Evolutionary conservation across 1,139 yeast species (phyloP).

Genomic region (Blastobotrys arbuscula): DNA sequence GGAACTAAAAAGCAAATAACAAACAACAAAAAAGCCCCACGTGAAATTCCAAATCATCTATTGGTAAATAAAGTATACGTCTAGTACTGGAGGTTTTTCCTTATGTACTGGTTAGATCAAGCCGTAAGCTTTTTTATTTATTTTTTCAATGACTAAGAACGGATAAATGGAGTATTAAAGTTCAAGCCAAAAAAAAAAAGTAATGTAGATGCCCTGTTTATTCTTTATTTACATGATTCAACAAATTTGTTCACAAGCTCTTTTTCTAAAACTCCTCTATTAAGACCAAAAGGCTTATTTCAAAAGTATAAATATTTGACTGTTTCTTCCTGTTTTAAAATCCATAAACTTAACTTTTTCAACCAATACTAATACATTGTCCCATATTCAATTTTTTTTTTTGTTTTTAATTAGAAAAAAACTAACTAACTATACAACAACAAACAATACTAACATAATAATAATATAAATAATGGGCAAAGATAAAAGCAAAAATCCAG

Average conservation of each 20-base stretch:
- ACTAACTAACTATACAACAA: neutral
- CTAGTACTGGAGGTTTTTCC: too few species aligned
- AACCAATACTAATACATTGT: too few species aligned
- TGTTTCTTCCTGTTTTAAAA: neutral
- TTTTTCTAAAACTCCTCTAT: neutral
- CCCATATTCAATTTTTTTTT: neutral
- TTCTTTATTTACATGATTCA: neutral
- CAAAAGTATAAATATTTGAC: neutral
- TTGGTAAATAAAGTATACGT: too few species aligned
- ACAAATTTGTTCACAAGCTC: neutral
- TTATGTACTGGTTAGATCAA: too few species aligned
- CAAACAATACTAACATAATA: neutral
- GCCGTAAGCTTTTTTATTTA: too few species aligned
- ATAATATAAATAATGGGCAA: slow-evolving; percentile 22
- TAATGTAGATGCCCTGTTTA: neutral
- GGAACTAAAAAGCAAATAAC: too few species aligned
- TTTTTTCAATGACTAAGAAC: too few species aligned
- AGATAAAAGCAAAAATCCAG: slow-evolving; percentile 40
- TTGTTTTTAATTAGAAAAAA: too few species aligned
- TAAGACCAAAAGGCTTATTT: neutral
- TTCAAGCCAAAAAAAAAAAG: neutral
- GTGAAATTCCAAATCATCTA: too few species aligned
- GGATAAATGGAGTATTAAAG: neutral
- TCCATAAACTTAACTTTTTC: neutral
- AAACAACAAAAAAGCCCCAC: too few species aligned